These are phyloP conservation scores for Phytophthora fragariae DNA, from an alignment of 352 stramenopile genomes.

Conservation along the genomic window DNA sequence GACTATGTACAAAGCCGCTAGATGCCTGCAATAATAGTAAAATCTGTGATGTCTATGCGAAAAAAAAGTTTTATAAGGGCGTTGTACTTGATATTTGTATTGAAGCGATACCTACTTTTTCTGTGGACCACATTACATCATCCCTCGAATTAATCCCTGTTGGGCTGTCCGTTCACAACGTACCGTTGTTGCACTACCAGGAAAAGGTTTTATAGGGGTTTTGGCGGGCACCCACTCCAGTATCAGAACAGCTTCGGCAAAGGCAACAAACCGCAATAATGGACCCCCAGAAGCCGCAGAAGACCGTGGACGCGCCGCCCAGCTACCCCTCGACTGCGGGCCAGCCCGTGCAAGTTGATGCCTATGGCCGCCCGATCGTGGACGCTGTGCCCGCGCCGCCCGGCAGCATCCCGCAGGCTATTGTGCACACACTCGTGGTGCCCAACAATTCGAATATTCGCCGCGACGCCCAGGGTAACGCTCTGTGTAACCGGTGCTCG, in stretches of 20 bases:
- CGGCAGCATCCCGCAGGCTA: conserved; percentile 17
- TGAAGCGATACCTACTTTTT: too few species aligned
- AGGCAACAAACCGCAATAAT: conserved; percentile 18
- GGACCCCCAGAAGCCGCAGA: conserved; percentile 39
- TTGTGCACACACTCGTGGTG: conserved; percentile 43
- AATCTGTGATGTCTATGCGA: too few species aligned
- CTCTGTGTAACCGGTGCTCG: conserved; percentile 79
- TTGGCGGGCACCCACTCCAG: conserved; percentile 1
- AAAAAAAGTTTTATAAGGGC: too few species aligned
- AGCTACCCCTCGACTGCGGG: conserved; percentile 33
- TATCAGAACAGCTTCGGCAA: conserved; percentile 14
- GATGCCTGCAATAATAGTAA: too few species aligned
- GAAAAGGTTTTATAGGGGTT: too few species aligned
- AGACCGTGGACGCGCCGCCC: conserved; percentile 22
- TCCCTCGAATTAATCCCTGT: too few species aligned
- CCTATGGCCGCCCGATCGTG: conserved; percentile 59
- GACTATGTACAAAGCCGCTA: too few species aligned
- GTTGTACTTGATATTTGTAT: too few species aligned
- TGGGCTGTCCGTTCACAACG: too few species aligned
- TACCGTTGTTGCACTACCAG: too few species aligned
- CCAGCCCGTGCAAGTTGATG: conserved; percentile 51
- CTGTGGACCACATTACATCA: too few species aligned
- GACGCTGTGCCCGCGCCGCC: conserved; percentile 42
- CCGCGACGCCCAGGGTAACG: conserved; percentile 70
- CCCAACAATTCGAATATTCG: conserved; percentile 77